Evolutionary conservation across 495 filamentous ascomycete genomes (phyloP).

Genomic region (Daldinia caldariorum): DNA sequence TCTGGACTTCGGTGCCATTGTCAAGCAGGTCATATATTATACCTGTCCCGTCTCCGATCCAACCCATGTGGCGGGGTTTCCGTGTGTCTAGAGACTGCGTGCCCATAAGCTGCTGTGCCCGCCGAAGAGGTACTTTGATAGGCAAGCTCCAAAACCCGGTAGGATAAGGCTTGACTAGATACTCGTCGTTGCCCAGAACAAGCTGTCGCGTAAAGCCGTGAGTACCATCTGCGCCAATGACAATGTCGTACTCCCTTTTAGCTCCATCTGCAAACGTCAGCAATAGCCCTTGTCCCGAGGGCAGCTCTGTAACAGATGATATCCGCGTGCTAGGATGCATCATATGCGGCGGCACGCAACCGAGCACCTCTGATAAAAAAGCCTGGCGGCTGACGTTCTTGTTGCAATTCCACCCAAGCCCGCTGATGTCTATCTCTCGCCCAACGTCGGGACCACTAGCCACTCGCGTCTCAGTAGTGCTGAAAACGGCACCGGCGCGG

Average conservation of each 20-base stretch:
- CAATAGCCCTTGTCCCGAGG: slow-evolving; percentile 30
- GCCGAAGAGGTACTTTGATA: slow-evolving; percentile 39
- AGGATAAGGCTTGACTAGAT: slow-evolving; percentile 19
- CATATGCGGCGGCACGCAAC: slow-evolving; percentile 37
- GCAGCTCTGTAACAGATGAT: slow-evolving; percentile 34
- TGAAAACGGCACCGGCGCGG: slow-evolving; percentile 41
- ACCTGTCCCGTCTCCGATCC: slow-evolving; percentile 38
- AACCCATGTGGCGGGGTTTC: slow-evolving; percentile 31
- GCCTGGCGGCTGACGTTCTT: slow-evolving; percentile 39
- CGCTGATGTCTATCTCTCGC: slow-evolving; percentile 24
- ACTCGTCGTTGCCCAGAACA: slow-evolving; percentile 38
- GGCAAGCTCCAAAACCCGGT: slow-evolving; percentile 43
- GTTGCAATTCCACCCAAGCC: background rate
- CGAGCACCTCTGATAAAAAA: slow-evolving; percentile 39
- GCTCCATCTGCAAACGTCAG: slow-evolving; percentile 41
- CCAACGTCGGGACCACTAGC: slow-evolving; percentile 39
- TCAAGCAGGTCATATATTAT: slow-evolving; percentile 39
- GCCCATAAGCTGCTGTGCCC: slow-evolving; percentile 42
- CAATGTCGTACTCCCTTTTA: slow-evolving; percentile 42
- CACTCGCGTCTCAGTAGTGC: slow-evolving; percentile 23
- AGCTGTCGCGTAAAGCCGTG: slow-evolving; percentile 40
- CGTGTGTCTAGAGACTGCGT: slow-evolving; percentile 35
- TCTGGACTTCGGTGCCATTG: slow-evolving; percentile 38
- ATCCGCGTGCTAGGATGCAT: slow-evolving; percentile 39
- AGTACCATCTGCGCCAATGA: slow-evolving; percentile 44